Evolutionary conservation across 805 yeast species (phyloP).

Genomic region (Starmerella asiatica): DNA sequence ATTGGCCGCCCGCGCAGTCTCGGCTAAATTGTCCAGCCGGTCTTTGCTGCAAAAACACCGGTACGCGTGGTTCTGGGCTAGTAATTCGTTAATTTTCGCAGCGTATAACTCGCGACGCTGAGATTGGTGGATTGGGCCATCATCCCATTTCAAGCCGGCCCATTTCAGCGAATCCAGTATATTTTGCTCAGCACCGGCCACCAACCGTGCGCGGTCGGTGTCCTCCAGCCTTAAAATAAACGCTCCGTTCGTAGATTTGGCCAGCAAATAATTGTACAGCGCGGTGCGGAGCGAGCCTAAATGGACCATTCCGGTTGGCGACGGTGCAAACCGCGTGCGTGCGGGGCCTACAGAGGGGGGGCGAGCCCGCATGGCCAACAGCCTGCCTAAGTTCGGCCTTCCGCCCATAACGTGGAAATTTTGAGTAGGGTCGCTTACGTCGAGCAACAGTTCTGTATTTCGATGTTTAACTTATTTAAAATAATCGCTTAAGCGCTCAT

Average conservation of each 20-base stretch:
- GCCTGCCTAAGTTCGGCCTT: conserved; percentile 17
- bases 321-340: conserved; percentile 90
- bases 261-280: conserved; percentile 70
- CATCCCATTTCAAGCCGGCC: conserved; percentile 69
- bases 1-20: conserved; percentile 54
- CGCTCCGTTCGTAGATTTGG: conserved; percentile 64
- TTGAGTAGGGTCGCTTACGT: too few relatives aligned
- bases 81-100: conserved; percentile 41
- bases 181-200: conserved; percentile 68
- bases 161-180: conserved; percentile 62
- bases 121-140: conserved; percentile 74
- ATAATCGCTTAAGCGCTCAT: too few relatives aligned
- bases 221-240: conserved; percentile 80
- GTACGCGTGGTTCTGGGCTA: conserved; percentile 63
- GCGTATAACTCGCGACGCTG: conserved; percentile 57
- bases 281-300: conserved; percentile 91
- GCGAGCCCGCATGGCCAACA: conserved; percentile 9
- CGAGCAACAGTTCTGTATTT: too few relatives aligned
- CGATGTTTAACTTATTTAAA: too few relatives aligned
- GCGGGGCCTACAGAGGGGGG: conserved; percentile 34
- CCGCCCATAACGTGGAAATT: too few relatives aligned
- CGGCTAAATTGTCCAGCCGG: conserved; percentile 51
- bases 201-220: conserved; percentile 72
- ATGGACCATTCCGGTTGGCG: conserved; percentile 94
- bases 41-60: conserved; percentile 78